Conservation (phyloP, 768 basidiomycete genomes). For the Tulasnella sp. region DNA sequence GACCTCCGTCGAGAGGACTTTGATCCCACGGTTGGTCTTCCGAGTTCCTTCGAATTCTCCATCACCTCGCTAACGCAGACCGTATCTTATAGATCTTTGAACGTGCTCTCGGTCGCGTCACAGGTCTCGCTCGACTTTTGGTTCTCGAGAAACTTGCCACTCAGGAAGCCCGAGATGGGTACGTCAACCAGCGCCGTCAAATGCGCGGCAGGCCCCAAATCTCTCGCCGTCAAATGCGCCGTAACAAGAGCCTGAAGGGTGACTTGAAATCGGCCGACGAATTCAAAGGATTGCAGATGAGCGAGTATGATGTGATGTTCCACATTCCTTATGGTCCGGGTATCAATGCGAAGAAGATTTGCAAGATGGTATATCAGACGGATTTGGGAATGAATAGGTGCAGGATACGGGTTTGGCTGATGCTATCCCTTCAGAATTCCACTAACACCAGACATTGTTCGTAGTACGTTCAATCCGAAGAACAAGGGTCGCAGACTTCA, state of each 20-base stretch:
- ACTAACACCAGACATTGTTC: neutral
- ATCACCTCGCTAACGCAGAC: neutral
- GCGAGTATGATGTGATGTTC: constrained; percentile 49
- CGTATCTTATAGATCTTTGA: constrained; percentile 44
- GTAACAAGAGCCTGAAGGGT: constrained; percentile 42
- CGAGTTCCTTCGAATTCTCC: neutral
- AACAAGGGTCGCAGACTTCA: constrained; percentile 53
- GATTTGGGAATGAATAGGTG: constrained; percentile 29
- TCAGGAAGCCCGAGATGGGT: constrained; percentile 38
- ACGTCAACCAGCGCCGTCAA: constrained; percentile 40
- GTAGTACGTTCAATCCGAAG: constrained; percentile 53
- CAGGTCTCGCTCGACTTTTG: constrained; percentile 54
- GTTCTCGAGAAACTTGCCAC: constrained; percentile 52
- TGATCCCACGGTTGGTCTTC: constrained; percentile 47
- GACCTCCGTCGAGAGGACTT: constrained; percentile 43
- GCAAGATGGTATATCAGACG: constrained; percentile 51
- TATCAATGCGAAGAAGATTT: constrained; percentile 49
- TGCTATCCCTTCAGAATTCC: neutral
- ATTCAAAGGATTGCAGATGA: constrained; percentile 44
- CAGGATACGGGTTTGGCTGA: neutral
- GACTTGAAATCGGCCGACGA: constrained; percentile 44
- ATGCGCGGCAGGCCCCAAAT: constrained; percentile 43
- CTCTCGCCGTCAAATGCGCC: constrained; percentile 29
- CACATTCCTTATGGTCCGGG: constrained; percentile 58
- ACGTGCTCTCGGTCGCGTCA: constrained; percentile 48